These are phyloP conservation scores for Ogataea corticis DNA, from an alignment of 805 yeast genomes.

Conservation along the genomic window DNA sequence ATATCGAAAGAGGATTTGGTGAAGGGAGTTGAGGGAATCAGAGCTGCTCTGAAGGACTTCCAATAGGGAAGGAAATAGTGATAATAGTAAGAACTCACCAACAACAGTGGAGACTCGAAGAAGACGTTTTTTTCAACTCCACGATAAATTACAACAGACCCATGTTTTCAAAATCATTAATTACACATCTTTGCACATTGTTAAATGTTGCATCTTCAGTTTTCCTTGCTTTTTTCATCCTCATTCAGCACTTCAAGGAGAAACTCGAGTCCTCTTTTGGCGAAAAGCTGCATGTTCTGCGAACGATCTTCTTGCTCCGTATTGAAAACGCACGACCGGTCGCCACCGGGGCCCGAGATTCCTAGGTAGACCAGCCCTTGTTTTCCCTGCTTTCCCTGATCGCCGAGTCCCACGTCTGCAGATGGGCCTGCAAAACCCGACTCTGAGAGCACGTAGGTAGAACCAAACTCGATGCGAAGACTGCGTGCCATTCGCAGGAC, in stretches of 20 bases:
- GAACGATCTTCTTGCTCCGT: slow-evolving; percentile 58
- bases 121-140: too few relatives aligned
- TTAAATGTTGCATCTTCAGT: too few relatives aligned
- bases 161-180: too few relatives aligned
- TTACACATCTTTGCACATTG: too few relatives aligned
- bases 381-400: slow-evolving; percentile 39
- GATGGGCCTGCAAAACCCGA: slow-evolving; percentile 88
- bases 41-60: slow-evolving; percentile 50
- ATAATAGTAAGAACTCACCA: slow-evolving; percentile 42
- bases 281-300: slow-evolving; percentile 74
- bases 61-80: slow-evolving; percentile 35
- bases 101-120: too few relatives aligned
- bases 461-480: slow-evolving; percentile 75
- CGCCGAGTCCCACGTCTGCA: slow-evolving; percentile 35
- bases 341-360: slow-evolving; percentile 63
- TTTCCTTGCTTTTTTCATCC: slow-evolving; percentile 7
- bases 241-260: slow-evolving; percentile 50
- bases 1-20: slow-evolving; percentile 83
- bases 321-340: slow-evolving; percentile 42
- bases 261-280: slow-evolving; percentile 62
- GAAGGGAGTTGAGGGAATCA: slow-evolving; percentile 77
- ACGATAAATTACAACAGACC: too few relatives aligned
- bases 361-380: slow-evolving; percentile 76
- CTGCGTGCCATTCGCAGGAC: slow-evolving; percentile 78
- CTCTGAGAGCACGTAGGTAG: slow-evolving; percentile 79